phyloP scores from a whole-genome alignment of 352 stramenopile genomes.

The Globisporangium solare region DNA sequence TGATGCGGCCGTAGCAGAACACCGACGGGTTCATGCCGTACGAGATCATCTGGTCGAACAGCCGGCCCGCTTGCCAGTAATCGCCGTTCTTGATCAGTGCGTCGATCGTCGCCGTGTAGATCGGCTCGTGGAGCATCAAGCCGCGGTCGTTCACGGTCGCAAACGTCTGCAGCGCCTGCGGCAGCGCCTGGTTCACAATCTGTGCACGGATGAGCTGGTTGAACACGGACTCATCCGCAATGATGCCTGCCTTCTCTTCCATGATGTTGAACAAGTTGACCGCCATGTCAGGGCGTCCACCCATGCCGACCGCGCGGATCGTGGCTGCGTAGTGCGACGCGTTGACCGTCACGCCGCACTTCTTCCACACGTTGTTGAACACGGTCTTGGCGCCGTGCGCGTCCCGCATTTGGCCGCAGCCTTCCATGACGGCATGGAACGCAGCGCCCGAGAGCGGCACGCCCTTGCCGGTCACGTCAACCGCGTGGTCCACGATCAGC shows the following conservation, averaged over 20 bases:
- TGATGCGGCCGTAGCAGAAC: conserved; percentile 74
- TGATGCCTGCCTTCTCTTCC: conserved; percentile 47
- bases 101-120: conserved; percentile 77
- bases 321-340: conserved; percentile 40
- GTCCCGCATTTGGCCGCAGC: conserved; percentile 57
- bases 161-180: conserved; percentile 77
- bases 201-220: conserved; percentile 78
- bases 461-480: conserved; percentile 33
- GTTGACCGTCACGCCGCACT: conserved; percentile 20
- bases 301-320: conserved; percentile 70
- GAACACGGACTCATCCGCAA: conserved; percentile 42
- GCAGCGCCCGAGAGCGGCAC: conserved; percentile 61
- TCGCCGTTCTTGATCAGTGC: conserved; percentile 48
- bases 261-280: conserved; percentile 60
- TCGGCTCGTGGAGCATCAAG: conserved; percentile 52
- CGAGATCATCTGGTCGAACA: conserved; percentile 77
- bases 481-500: conserved; percentile 46
- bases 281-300: conserved; percentile 40
- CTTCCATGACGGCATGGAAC: conserved; percentile 70
- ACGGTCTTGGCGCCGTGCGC: conserved; percentile 43
- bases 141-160: conserved; percentile 44
- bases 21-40: conserved; percentile 52
- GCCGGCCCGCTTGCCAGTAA: conserved; percentile 59
- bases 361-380: conserved; percentile 33
- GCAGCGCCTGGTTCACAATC: conserved; percentile 55